Conservation (phyloP, 1,284 basidiomycete genomes). For the Sutorius eximius region DNA sequence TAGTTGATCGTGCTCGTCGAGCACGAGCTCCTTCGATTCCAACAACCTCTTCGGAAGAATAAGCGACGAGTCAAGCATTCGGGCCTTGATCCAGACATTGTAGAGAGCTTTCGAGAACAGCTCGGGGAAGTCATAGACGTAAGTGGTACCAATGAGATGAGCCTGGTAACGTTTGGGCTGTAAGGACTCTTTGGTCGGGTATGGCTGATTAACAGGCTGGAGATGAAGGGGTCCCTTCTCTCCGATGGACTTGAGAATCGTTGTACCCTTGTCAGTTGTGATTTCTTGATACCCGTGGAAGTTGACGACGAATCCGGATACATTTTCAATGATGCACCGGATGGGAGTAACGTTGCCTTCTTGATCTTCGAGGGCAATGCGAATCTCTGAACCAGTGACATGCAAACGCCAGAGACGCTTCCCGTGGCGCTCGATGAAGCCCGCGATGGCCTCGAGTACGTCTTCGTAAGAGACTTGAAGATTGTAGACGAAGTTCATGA, state of each 20-base stretch:
- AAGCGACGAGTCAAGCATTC: constrained; percentile 64
- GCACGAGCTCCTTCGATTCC: constrained; percentile 86
- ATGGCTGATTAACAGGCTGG: constrained; percentile 88
- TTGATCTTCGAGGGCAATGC: constrained; percentile 90
- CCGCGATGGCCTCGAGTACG: constrained; percentile 91
- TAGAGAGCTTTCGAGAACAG: constrained; percentile 96
- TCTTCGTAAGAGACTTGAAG: constrained; percentile 95
- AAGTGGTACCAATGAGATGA: constrained; percentile 98
- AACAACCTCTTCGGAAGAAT: constrained; percentile 77
- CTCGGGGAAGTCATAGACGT: constrained; percentile 99
- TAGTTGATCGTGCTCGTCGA: constrained; percentile 91
- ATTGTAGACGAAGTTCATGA: constrained; percentile 98
- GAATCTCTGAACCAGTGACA: constrained; percentile 97
- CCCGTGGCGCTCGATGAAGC: constrained; percentile 98
- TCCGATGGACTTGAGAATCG: constrained; percentile 94
- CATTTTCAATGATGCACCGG: constrained; percentile 97
- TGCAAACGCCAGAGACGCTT: constrained; percentile 98
- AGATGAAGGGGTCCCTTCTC: constrained; percentile 92
- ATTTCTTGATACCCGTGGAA: constrained; percentile 99
- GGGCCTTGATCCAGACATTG: constrained; percentile 85
- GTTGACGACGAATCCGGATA: constrained; percentile 98
- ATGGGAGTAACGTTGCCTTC: constrained; percentile 94
- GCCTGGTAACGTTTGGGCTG: constrained; percentile 99
- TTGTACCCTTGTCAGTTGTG: constrained; percentile 90
- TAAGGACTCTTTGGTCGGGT: constrained; percentile 97